Percentiles rank a stretch among this genome's conserved stretches.
Evolutionary conservation across 208 protist species (phyloP).

Genomic region (Trypanosoma caninum): DNA sequence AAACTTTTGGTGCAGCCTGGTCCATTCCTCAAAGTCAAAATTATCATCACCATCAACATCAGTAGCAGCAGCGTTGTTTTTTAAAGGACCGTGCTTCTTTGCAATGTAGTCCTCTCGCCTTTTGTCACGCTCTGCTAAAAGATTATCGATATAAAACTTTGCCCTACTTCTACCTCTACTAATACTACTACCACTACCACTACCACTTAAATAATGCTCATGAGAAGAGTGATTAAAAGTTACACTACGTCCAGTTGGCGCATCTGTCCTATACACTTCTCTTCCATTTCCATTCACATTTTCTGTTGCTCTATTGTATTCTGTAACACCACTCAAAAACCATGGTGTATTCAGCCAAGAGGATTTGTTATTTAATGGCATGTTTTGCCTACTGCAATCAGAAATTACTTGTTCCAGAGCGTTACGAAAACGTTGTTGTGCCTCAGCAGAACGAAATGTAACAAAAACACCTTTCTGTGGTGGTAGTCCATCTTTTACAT

Average conservation of each 20-base stretch:
- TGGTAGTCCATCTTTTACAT: conserved; percentile 12
- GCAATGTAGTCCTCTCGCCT: conserved; percentile 10
- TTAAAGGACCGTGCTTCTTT: neutral
- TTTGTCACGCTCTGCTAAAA: conserved; percentile 18
- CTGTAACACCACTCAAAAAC: too few species aligned
- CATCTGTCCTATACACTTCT: neutral
- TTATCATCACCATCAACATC: neutral
- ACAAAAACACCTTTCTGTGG: conserved; percentile 21
- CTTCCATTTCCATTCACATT: neutral
- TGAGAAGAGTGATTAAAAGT: too few species aligned
- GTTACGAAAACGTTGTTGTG: conserved; percentile 5
- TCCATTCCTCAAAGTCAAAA: neutral
- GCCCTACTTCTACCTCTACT: neutral
- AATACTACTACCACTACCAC: too few species aligned
- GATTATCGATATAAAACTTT: conserved; percentile 10
- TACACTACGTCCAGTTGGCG: too few species aligned
- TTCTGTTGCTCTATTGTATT: too few species aligned
- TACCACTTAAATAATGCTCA: too few species aligned
- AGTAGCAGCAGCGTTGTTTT: too few species aligned
- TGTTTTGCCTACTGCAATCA: too few species aligned
- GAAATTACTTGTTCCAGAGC: neutral
- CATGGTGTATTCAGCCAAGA: too few species aligned
- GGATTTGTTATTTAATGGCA: neutral
- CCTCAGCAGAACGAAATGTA: conserved; percentile 5
- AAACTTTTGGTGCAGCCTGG: neutral